A percentile compares a stretch with the other conserved stretches of the same genome.
Evolutionary conservation across 2,329 filamentous ascomycete species (phyloP).

Genomic region (Aspergillus sp.): DNA sequence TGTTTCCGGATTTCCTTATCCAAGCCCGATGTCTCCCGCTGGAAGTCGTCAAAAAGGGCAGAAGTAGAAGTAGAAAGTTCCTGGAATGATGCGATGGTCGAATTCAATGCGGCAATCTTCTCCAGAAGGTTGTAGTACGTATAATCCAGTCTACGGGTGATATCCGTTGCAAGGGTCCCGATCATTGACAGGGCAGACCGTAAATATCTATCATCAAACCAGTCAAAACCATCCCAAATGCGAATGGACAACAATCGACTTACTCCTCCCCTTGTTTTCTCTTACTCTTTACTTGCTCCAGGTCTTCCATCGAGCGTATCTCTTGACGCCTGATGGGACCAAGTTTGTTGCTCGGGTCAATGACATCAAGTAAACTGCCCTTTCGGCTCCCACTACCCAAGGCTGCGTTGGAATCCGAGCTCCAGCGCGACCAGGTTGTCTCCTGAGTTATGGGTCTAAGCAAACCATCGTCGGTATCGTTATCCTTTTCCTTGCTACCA

Average conservation of each 20-base stretch:
- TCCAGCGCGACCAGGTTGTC: slow-evolving; percentile 35
- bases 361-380: slow-evolving; percentile 31
- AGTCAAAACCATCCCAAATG: slow-evolving; percentile 4
- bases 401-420: slow-evolving; percentile 34
- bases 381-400: slow-evolving; percentile 29
- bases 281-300: slow-evolving; percentile 50
- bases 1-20: slow-evolving; percentile 42
- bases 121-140: slow-evolving; percentile 52
- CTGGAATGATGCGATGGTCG: slow-evolving; percentile 45
- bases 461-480: slow-evolving; percentile 32
- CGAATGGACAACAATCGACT: slow-evolving; percentile 45
- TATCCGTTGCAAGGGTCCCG: slow-evolving; percentile 42
- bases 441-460: slow-evolving; percentile 34
- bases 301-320: slow-evolving; percentile 36
- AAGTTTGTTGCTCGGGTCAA: slow-evolving; percentile 28
- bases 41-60: slow-evolving; percentile 41
- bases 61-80: slow-evolving; percentile 41
- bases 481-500: slow-evolving; percentile 32
- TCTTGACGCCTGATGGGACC: slow-evolving; percentile 32
- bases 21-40: slow-evolving; percentile 37
- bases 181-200: slow-evolving; percentile 39
- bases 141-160: slow-evolving; percentile 50
- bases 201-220: slow-evolving; percentile 27
- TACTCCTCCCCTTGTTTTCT: slow-evolving; percentile 80
- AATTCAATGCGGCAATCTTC: slow-evolving; percentile 43